Evolutionary conservation across 352 stramenopile species (phyloP), one percentile per base, ranked within the genome.

Genomic region (Globisporangium radiosum): DNA sequence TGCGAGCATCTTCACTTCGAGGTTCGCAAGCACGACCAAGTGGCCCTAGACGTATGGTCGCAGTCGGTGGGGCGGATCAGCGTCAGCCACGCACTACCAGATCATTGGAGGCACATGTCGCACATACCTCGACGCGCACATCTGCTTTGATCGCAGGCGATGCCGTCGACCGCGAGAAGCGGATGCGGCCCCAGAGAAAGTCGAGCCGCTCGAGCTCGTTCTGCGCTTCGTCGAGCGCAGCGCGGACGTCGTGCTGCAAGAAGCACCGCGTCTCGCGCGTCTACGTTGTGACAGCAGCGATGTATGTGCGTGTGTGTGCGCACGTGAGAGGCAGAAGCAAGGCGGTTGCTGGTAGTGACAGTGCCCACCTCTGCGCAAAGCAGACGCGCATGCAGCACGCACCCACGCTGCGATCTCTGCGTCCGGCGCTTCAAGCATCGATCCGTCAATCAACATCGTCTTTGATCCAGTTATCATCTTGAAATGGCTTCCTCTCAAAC

Each of bases 131-230:
- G 11, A 92, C 70, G 39, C 78, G 81, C 55, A 92, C 75, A 17
- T 88, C 76, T 5, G 71, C 81, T 60, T 88, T 89, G 62, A 92
- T 76, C 9, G 61, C 65, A 3, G 76, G 66, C 33, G 72, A 77
- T 15, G 64, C 44, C 15, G 63, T 69, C 14, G 68, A 59, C 19
- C 78, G 79, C 49, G 81, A 78, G 49, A 85, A 82, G 17, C 83
- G 83, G 54, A 92, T 92, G 57, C 78, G 72, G 7, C 83, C 81
- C 80, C 83, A 92, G 39, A 92, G 74, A 59, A 92, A 87, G 60
- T 92, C 80, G n/a, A 92, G 75, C 17, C 77, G 83, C 63, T 92
- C 83, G 8, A 92, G 65, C 56, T 92, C 83, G 14, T 83, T 71
- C 47, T 78, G 62, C 38, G 79, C 78, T 17, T 68, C 74, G 47